These are phyloP conservation scores for Aspergillus nidulans DNA, from an alignment of 495 filamentous ascomycete genomes.

Conservation along the genomic window DNA sequence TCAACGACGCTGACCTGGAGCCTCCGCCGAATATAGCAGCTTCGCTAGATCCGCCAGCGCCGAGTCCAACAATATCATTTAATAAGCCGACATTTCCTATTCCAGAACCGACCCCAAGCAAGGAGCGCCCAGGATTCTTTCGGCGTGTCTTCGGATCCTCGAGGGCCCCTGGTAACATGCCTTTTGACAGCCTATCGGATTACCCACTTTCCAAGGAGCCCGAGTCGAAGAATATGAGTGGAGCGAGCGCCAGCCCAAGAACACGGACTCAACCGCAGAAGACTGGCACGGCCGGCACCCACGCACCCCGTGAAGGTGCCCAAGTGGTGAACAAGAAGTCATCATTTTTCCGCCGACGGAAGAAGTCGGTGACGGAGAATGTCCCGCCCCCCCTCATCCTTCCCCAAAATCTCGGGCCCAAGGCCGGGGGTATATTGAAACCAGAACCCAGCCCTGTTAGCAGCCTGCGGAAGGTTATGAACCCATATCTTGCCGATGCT, in stretches of 20 bases:
- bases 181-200: slow-evolving; percentile 20
- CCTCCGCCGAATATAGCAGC: slow-evolving; percentile 26
- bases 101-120: slow-evolving; percentile 34
- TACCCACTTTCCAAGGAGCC: slow-evolving; percentile 25
- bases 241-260: slow-evolving; percentile 18
- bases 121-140: slow-evolving; percentile 86
- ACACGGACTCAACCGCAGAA: slow-evolving; percentile 23
- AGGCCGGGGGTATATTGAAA: slow-evolving; percentile 28
- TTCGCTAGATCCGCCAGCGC: slow-evolving; percentile 42
- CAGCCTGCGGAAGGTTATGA: slow-evolving; percentile 86
- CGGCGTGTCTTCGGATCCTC: slow-evolving; percentile 77
- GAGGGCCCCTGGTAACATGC: slow-evolving; percentile 32
- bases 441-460: slow-evolving; percentile 70
- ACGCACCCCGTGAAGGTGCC: slow-evolving; percentile 40
- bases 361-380: slow-evolving; percentile 70
- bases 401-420: slow-evolving; percentile 29
- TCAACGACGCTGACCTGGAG: slow-evolving; percentile 29
- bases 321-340: slow-evolving; percentile 79
- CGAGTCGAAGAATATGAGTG: slow-evolving; percentile 23
- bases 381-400: slow-evolving; percentile 46
- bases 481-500: slow-evolving; percentile 62
- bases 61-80: slow-evolving; percentile 50
- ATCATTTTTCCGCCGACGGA: slow-evolving; percentile 90
- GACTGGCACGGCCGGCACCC: slow-evolving; percentile 21
- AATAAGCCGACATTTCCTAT: slow-evolving; percentile 40